These are phyloP conservation scores for Gynostemma pentaphyllum DNA, from an alignment of 306 rosid genomes.

Conservation along the genomic window DNA sequence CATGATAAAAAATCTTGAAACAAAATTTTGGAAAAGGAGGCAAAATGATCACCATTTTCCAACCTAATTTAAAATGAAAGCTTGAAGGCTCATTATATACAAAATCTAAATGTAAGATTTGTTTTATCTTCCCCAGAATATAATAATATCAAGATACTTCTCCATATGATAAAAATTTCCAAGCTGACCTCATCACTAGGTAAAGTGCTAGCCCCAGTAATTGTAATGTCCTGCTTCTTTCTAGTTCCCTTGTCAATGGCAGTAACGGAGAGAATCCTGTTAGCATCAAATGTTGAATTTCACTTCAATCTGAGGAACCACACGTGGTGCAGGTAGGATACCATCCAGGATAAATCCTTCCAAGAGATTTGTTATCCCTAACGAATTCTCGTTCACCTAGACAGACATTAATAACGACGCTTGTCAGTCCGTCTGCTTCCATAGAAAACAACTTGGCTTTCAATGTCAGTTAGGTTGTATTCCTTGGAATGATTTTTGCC, in stretches of 20 bases:
- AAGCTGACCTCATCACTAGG: constrained; percentile 90
- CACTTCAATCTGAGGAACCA: constrained; percentile 94
- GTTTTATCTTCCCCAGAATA: too few relatives aligned
- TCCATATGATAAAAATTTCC: too few relatives aligned
- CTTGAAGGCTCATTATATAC: too few relatives aligned
- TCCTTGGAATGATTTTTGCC: constrained; percentile 89
- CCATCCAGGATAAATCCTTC: constrained; percentile 89
- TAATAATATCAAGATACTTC: too few relatives aligned
- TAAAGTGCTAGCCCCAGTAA: constrained; percentile 89
- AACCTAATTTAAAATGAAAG: too few relatives aligned
- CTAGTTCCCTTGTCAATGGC: constrained; percentile 93
- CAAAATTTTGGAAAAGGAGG: too few relatives aligned
- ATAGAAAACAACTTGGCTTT: constrained; percentile 82
- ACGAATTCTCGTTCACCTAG: constrained; percentile 89
- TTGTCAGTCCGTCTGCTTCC: constrained; percentile 78
- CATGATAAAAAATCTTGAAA: too few relatives aligned
- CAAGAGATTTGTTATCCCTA: constrained; percentile 87
- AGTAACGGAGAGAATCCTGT: constrained; percentile 73
- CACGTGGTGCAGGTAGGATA: constrained; percentile 84
- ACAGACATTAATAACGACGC: constrained; percentile 68
- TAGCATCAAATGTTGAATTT: constrained; percentile 89
- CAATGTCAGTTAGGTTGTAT: constrained; percentile 86
- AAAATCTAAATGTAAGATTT: too few relatives aligned
- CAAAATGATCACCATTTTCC: too few relatives aligned
- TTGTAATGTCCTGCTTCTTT: constrained; percentile 86